Base-by-base conservation (phyloP, 805 yeast genomes). In the Kuraishia borneana region DNA sequence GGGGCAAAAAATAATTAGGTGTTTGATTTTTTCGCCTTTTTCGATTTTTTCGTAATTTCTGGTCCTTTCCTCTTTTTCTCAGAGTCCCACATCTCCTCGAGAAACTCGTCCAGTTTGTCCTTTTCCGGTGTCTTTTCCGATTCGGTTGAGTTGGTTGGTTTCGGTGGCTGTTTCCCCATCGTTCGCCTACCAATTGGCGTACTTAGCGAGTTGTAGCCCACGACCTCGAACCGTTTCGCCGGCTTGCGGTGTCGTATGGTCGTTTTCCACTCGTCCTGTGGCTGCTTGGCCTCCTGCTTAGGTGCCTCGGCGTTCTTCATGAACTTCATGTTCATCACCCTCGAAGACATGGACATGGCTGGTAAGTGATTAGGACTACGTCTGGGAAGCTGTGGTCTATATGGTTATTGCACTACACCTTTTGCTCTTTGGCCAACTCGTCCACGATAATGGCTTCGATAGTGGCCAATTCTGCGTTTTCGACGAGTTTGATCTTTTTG, bases 241-340 rank as follows among this genome's bases (percentile, higher is more conserved):
- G 17, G n/a, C n/a, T n/a, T n/a, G 12, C 9, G 8, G 8, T 18
- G 10, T 25, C 41, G 41, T 17, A 60, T 30, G 9, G 57, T 32
- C 13, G 35, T 35, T 3, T 46, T 40, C 12, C 61, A 49, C 26
- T 53, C 28, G 12, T 6, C 16, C 16, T 12, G 28, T 39, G 2
- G 72, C 61, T n/a, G 53, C 51, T 26, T 61, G 47, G 20, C 51
- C 50, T 36, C 48, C 45, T 39, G 49, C 50, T 18, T 49, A 56
- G 18, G 46, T 53, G n/a, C 50, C 26, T 57, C 64, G 17, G 68
- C 71, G 23, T 65, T 48, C 35, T 46, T 60, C 76, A 74, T 71
- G 60, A 75, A 76, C 65, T 83, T 84, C 95, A 84, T 84, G 69
- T 78, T 80, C 75, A 79, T 62, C 46, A 84, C 83, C 46, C 85